A percentile compares a stretch with the other conserved stretches of the same genome.
phyloP scores from a whole-genome alignment of 2,329 filamentous ascomycete species.

The Penicillium sp. region DNA sequence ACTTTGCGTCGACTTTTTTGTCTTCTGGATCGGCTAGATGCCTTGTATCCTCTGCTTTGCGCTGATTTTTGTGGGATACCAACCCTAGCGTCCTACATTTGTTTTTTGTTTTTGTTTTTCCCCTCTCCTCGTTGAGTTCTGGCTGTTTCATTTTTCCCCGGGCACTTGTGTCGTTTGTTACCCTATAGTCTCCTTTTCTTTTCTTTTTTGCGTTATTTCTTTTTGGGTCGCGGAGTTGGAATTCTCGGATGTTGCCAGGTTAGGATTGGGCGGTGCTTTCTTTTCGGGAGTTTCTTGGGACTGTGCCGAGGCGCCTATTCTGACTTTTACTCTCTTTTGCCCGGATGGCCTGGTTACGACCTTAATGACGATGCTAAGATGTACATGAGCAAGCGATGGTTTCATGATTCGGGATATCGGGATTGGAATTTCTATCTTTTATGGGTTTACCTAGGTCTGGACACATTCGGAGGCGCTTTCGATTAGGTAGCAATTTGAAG shows the following conservation, averaged over 20 bases:
- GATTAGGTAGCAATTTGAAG: slow-evolving; percentile 21
- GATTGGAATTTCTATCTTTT: slow-evolving; percentile 19
- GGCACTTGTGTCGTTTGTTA: not conserved
- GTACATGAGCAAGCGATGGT: slow-evolving; percentile 40
- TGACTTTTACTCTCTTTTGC: slow-evolving; percentile 24
- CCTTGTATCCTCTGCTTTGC: not conserved
- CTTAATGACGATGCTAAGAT: slow-evolving; percentile 41
- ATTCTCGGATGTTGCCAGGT: slow-evolving; percentile 19
- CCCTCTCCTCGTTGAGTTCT: not conserved
- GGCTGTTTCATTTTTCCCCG: not conserved
- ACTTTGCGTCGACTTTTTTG: not conserved
- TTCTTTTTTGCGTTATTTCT: slow-evolving; percentile 13
- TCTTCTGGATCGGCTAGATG: not conserved
- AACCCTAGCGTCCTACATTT: slow-evolving; percentile 7
- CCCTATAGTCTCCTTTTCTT: slow-evolving; percentile 4
- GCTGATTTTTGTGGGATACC: not conserved
- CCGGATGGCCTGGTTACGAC: slow-evolving; percentile 36
- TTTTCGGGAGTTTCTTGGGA: slow-evolving; percentile 29
- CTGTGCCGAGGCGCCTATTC: slow-evolving; percentile 24
- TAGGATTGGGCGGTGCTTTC: slow-evolving; percentile 22
- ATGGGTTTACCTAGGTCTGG: slow-evolving; percentile 10
- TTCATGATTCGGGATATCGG: slow-evolving; percentile 31
- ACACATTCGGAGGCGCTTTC: slow-evolving; percentile 20
- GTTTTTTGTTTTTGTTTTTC: too few species aligned
- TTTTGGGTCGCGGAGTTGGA: slow-evolving; percentile 20